A percentile compares a stretch with the other conserved stretches of the same genome.
phyloP scores from a whole-genome alignment of 495 filamentous ascomycete species.

The Apodospora peruviana region DNA sequence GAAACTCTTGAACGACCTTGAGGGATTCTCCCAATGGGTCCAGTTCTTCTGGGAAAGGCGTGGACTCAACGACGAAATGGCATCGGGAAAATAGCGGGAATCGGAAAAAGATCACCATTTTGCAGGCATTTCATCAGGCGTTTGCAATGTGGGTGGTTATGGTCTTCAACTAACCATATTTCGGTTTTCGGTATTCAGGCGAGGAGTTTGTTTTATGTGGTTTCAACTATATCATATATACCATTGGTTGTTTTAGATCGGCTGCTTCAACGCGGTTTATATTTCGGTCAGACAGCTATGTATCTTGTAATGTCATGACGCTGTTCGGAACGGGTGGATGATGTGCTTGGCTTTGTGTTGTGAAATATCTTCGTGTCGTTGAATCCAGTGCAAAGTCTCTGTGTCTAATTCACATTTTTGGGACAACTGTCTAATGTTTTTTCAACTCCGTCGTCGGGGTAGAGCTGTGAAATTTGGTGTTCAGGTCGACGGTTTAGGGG shows the following conservation, averaged over 20 bases:
- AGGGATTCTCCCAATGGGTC: background rate
- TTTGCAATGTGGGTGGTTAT: constrained; percentile 27
- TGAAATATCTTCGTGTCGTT: background rate
- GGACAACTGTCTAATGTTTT: no score
- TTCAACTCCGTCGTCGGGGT: no score
- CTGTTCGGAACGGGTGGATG: no score
- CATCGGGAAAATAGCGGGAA: constrained; percentile 16
- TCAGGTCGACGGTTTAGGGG: no score
- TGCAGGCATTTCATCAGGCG: constrained; percentile 32
- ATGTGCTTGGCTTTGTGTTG: background rate
- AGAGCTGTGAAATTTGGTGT: no score
- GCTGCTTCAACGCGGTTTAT: constrained; percentile 31
- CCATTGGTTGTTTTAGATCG: constrained; percentile 6
- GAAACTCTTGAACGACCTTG: no score
- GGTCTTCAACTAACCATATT: constrained; percentile 30
- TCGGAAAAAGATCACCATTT: constrained; percentile 26
- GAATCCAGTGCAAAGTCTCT: no score
- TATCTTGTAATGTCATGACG: background rate
- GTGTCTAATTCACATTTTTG: no score
- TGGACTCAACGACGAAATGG: constrained; percentile 20
- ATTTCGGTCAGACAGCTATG: background rate
- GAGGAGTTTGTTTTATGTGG: constrained; percentile 21
- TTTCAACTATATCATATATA: constrained; percentile 11
- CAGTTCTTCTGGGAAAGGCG: background rate
- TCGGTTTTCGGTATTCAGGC: background rate